A percentile compares a stretch with the other conserved stretches of the same genome.
phyloP scores from a whole-genome alignment of 257 asterid species.

The Verbena officinalis region DNA sequence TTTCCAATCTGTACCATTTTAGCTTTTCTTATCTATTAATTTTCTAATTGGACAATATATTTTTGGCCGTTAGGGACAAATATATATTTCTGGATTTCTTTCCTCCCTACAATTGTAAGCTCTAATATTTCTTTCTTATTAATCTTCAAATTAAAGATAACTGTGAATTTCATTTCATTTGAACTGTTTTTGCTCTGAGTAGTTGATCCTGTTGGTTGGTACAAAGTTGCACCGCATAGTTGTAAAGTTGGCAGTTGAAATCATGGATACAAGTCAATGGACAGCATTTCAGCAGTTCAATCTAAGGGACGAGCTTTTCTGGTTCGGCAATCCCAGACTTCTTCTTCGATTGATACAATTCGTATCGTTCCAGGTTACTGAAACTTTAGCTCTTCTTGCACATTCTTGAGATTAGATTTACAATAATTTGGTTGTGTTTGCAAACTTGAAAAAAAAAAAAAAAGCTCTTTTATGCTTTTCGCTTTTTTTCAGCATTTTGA shows the following conservation, averaged over 20 bases:
- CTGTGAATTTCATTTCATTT: background rate
- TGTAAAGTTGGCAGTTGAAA: conserved; percentile 84
- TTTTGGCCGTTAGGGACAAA: conserved; percentile 71
- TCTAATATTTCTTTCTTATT: conserved; percentile 8
- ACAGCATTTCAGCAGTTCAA: conserved; percentile 62
- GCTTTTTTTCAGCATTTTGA: no score
- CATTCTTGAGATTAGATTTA: background rate
- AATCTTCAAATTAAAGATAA: background rate
- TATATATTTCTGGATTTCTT: conserved; percentile 90
- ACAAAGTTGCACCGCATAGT: conserved; percentile 86
- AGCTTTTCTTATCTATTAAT: conserved; percentile 1
- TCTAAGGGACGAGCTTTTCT: conserved; percentile 89
- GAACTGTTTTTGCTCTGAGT: conserved; percentile 19
- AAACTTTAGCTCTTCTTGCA: background rate
- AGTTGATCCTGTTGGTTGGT: conserved; percentile 89
- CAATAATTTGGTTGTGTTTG: no score
- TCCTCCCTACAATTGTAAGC: conserved; percentile 77
- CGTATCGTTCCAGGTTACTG: conserved; percentile 80
- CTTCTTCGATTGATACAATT: conserved; percentile 81
- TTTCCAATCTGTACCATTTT: no score
- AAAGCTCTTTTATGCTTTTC: no score
- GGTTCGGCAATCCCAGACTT: conserved; percentile 90
- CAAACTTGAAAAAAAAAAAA: no score
- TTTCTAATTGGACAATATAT: conserved; percentile 26
- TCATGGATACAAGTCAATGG: conserved; percentile 63